Percentiles rank a stretch among this genome's conserved stretches.
These are phyloP conservation scores for Plasmodium inui DNA, from an alignment of 169 alveolate species.

Conservation along the genomic window DNA sequence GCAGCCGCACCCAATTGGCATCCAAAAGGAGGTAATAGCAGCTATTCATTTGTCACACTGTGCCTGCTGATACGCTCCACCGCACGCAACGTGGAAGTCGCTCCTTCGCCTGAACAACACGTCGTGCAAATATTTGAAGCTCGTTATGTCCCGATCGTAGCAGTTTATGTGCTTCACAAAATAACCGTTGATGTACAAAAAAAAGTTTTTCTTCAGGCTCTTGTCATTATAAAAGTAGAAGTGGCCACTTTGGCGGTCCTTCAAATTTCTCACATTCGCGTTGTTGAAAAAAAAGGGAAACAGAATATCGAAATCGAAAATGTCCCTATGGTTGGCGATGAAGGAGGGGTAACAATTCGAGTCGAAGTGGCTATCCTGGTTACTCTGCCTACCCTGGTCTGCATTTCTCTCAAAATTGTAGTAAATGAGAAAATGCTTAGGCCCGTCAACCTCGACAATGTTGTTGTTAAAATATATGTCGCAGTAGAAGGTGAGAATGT, in stretches of 20 bases:
- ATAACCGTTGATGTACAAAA: slow-evolving; percentile 56
- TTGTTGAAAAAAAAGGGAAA: slow-evolving; percentile 70
- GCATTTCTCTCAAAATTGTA: not conserved
- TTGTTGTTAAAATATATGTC: slow-evolving; percentile 73
- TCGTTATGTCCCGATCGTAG: slow-evolving; percentile 32
- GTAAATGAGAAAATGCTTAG: slow-evolving; percentile 66
- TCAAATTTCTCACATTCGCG: not conserved
- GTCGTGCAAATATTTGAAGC: slow-evolving; percentile 45
- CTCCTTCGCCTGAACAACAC: slow-evolving; percentile 33
- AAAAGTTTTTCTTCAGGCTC: slow-evolving; percentile 63
- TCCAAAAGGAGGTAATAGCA: not conserved
- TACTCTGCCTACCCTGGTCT: not conserved
- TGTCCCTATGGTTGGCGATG: slow-evolving; percentile 36
- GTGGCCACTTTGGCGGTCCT: not conserved
- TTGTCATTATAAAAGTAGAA: slow-evolving; percentile 57
- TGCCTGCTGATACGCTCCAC: not conserved
- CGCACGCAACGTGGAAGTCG: slow-evolving; percentile 1
- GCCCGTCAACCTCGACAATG: slow-evolving; percentile 73
- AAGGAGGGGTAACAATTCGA: slow-evolving; percentile 5
- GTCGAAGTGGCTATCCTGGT: not conserved
- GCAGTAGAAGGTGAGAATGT: slow-evolving; percentile 68
- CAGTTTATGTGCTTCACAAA: slow-evolving; percentile 69
- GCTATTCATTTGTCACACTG: not conserved
- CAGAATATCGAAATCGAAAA: slow-evolving; percentile 30
- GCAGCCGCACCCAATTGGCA: not conserved